Conservation (phyloP, 1,284 basidiomycete species). For the Melampsora americana region DNA sequence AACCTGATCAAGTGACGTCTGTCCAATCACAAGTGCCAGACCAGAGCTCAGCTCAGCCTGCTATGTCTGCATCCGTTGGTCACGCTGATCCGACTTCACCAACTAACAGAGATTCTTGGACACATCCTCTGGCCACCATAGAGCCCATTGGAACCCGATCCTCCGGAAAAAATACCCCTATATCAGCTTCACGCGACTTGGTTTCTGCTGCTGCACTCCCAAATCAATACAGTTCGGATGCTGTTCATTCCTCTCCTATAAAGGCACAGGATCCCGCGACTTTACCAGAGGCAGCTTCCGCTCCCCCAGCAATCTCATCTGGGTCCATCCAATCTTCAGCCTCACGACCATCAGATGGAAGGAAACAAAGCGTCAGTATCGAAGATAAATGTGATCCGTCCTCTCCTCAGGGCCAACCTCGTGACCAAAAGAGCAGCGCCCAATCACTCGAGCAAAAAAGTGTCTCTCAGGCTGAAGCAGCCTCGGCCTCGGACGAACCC, state of each 20-base stretch:
- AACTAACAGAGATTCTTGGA: background rate
- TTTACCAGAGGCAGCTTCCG: background rate
- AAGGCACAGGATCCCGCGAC: background rate
- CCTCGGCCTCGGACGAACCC: background rate
- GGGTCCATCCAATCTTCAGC: background rate
- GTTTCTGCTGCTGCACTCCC: background rate
- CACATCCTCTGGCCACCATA: background rate
- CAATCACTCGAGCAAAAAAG: background rate
- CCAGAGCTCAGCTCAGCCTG: background rate
- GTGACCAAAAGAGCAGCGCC: background rate
- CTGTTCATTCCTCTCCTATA: background rate
- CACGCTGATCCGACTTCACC: background rate
- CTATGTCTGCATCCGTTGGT: background rate
- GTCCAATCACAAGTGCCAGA: background rate
- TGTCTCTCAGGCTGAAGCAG: background rate
- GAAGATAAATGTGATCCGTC: background rate
- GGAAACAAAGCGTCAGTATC: background rate
- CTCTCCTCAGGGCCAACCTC: background rate
- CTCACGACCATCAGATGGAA: background rate
- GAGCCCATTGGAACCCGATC: conserved; percentile 15
- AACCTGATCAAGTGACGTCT: background rate
- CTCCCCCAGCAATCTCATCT: background rate
- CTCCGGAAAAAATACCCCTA: conserved; percentile 22
- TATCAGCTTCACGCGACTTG: background rate
- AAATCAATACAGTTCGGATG: background rate